Conservation (phyloP, 176 grass and related monocot species). For the Phoenix roebelenii region DNA sequence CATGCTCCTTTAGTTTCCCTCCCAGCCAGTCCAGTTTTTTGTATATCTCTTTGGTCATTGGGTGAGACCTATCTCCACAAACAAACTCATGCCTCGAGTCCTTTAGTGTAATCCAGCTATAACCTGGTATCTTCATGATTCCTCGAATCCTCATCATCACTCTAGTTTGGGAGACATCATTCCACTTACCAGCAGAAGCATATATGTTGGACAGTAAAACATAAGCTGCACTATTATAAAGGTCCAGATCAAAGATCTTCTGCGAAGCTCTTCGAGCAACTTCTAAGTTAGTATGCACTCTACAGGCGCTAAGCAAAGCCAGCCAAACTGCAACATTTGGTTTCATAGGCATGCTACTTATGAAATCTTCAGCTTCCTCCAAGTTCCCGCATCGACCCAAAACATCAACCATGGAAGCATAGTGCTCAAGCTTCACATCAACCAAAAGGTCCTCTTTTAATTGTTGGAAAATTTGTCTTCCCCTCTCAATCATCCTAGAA, state of each 20-base stretch:
- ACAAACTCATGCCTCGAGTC: constrained; percentile 42
- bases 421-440: constrained; percentile 48
- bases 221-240: constrained; percentile 29
- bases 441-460: constrained; percentile 31
- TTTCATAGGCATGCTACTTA: constrained; percentile 33
- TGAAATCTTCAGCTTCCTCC: constrained; percentile 50
- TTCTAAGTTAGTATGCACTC: constrained; percentile 44
- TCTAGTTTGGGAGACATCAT: constrained; percentile 31
- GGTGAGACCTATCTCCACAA: constrained; percentile 34
- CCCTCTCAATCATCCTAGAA: constrained; percentile 37
- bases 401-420: constrained; percentile 58
- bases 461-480: constrained; percentile 31
- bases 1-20: constrained; percentile 31
- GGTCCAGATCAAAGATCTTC: constrained; percentile 33
- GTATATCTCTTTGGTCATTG: constrained; percentile 38
- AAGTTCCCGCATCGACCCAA: constrained; percentile 39
- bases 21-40: constrained; percentile 37
- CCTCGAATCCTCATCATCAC: constrained; percentile 37
- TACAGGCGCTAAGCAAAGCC: constrained; percentile 49
- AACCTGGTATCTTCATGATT: constrained; percentile 30
- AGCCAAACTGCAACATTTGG: constrained; percentile 46
- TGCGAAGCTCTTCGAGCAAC: constrained; percentile 34
- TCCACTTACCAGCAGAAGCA: constrained; percentile 38
- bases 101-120: constrained; percentile 43
- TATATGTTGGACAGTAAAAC: constrained; percentile 50